A percentile compares a stretch with the other conserved stretches of the same genome.
phyloP scores from a whole-genome alignment of 1,139 yeast species.

The Kodamaea ohmeri region DNA sequence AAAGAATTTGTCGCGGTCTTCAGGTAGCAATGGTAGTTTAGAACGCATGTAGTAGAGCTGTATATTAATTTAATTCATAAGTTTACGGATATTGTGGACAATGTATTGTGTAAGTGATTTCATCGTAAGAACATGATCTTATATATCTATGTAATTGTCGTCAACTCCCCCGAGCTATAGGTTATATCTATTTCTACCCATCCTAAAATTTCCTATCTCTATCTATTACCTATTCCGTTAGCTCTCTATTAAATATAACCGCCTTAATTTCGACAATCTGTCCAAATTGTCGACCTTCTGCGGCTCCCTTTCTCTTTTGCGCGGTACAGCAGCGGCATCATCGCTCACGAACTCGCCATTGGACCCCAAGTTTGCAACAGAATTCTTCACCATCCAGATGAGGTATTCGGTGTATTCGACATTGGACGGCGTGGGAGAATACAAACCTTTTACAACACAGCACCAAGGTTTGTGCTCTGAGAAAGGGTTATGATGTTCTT shows the following conservation, averaged over 20 bases:
- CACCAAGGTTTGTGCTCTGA: conserved; percentile 42
- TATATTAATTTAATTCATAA: too few relatives aligned
- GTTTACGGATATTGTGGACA: too few relatives aligned
- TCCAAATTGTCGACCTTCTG: conserved; percentile 36
- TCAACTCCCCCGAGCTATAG: too few relatives aligned
- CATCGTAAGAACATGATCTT: too few relatives aligned
- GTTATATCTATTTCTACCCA: too few relatives aligned
- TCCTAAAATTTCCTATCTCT: not conserved
- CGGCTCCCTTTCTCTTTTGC: conserved; percentile 24
- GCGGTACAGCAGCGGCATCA: not conserved
- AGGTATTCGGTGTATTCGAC: conserved; percentile 22
- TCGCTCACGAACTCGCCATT: conserved; percentile 23
- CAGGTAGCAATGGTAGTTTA: too few relatives aligned
- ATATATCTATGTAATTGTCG: too few relatives aligned
- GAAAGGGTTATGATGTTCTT: conserved; percentile 18
- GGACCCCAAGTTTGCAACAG: conserved; percentile 24
- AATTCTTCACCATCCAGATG: conserved; percentile 21
- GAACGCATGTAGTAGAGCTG: too few relatives aligned
- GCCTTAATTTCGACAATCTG: conserved; percentile 33
- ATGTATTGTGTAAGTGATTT: too few relatives aligned
- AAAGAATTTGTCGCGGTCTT: too few relatives aligned
- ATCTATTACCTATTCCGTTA: too few relatives aligned
- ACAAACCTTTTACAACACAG: conserved; percentile 19
- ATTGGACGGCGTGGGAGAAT: conserved; percentile 13
- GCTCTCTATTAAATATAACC: conserved; percentile 26